Conservation (phyloP, 108 stramenopile species). For the Conticribra guillardii region DNA sequence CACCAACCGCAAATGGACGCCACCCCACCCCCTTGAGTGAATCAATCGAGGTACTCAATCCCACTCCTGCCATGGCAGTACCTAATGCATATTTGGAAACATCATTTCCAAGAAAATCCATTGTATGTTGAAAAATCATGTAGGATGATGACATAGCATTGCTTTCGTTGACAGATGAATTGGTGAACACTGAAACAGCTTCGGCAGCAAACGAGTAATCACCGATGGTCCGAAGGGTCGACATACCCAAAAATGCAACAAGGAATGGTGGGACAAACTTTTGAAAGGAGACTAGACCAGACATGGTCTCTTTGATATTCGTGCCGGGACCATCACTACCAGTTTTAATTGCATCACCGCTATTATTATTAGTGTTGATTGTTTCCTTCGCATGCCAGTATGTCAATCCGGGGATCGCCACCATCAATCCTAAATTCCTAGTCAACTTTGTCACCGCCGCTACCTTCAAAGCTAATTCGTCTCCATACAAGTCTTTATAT, state of each 20-base stretch:
- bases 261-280: slow-evolving; percentile 65
- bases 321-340: too few relatives aligned
- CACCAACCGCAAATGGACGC: slow-evolving; percentile 67
- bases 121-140: slow-evolving; percentile 8
- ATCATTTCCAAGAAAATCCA: slow-evolving; percentile 56
- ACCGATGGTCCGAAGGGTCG: slow-evolving; percentile 51
- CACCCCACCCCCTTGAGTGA: slow-evolving; percentile 59
- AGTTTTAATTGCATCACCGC: slow-evolving; percentile 7
- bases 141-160: neutral
- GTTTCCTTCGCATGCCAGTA: slow-evolving; percentile 25
- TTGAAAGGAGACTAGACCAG: slow-evolving; percentile 53
- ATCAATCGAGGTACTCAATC: slow-evolving; percentile 47
- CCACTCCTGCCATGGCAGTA: slow-evolving; percentile 72
- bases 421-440: slow-evolving; percentile 56
- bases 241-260: slow-evolving; percentile 62
- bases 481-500: slow-evolving; percentile 54
- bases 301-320: slow-evolving; percentile 28
- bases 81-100: slow-evolving; percentile 60
- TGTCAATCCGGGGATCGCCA: slow-evolving; percentile 59
- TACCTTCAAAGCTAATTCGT: slow-evolving; percentile 55
- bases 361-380: slow-evolving; percentile 13
- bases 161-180: too few relatives aligned
- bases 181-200: slow-evolving; percentile 16
- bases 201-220: slow-evolving; percentile 39
- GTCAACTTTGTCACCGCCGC: slow-evolving; percentile 69